A percentile compares a stretch with the other conserved stretches of the same genome.
Evolutionary conservation across 2,329 filamentous ascomycete species (phyloP).

Genomic region (Botrytis fabae): DNA sequence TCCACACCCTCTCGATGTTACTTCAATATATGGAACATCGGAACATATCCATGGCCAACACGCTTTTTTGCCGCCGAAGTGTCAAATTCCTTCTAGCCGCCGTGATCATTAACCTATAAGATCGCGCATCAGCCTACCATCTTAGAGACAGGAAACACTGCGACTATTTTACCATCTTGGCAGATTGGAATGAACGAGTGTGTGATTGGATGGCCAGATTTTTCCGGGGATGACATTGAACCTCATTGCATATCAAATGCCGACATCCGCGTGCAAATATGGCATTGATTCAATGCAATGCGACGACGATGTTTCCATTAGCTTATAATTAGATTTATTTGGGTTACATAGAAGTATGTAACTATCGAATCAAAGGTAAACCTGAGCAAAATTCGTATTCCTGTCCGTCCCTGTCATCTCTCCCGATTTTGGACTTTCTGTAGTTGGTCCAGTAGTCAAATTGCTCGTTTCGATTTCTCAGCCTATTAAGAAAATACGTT

Average conservation of each 20-base stretch:
- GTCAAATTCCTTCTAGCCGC: constrained; percentile 13
- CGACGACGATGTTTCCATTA: neutral
- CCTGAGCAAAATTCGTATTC: no score
- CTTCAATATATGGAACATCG: neutral
- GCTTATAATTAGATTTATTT: neutral
- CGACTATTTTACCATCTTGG: neutral
- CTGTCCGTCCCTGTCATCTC: neutral
- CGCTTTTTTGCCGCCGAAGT: neutral
- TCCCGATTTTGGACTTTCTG: neutral
- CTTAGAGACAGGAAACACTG: constrained; percentile 7
- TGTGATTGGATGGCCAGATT: neutral
- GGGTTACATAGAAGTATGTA: neutral
- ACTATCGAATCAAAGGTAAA: neutral
- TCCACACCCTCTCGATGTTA: neutral
- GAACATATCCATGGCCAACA: neutral
- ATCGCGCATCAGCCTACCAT: neutral
- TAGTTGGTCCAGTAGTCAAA: neutral
- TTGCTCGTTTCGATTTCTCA: neutral
- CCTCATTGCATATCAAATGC: neutral
- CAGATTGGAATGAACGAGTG: neutral
- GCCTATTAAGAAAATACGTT: rapidly evolving
- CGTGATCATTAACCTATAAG: constrained; percentile 3
- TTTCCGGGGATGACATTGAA: neutral
- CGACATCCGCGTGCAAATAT: neutral
- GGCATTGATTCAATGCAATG: neutral